Percentiles rank a stretch among this genome's conserved stretches.
Evolutionary conservation across 140 eudicot species (phyloP).

Genomic region (Oenanthe javanica): DNA sequence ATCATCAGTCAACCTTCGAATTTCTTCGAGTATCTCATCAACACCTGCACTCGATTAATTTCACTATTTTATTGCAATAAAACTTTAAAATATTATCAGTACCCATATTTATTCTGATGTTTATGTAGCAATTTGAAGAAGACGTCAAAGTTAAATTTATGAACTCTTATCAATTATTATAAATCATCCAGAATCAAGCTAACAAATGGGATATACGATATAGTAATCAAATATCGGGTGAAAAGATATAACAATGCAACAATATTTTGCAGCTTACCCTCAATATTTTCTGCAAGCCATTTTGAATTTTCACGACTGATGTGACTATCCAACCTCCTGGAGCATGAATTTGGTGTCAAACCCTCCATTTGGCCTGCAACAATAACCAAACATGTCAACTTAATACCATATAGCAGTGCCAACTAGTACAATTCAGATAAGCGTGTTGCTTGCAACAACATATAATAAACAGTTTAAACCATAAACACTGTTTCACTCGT

Average conservation of each 20-base stretch:
- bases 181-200: background rate
- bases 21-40: conserved; percentile 35
- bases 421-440: background rate
- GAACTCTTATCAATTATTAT: background rate
- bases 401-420: background rate
- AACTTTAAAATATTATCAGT: background rate
- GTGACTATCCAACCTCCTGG: conserved; percentile 17
- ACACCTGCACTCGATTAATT: conserved; percentile 32
- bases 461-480: background rate
- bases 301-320: conserved; percentile 22
- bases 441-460: background rate
- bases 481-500: background rate
- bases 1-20: conserved; percentile 35
- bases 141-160: background rate
- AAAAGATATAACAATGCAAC: background rate
- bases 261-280: conserved; percentile 29
- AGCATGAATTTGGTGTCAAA: conserved; percentile 18
- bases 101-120: background rate
- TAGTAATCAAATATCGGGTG: background rate
- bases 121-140: background rate
- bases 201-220: background rate
- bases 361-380: conserved; percentile 28
- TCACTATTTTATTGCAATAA: background rate
- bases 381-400: conserved; percentile 13
- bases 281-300: conserved; percentile 46